Evolutionary conservation across 106 monocot species (phyloP), one percentile per base, ranked within the genome.

Genomic region (Platanthera zijinensis): DNA sequence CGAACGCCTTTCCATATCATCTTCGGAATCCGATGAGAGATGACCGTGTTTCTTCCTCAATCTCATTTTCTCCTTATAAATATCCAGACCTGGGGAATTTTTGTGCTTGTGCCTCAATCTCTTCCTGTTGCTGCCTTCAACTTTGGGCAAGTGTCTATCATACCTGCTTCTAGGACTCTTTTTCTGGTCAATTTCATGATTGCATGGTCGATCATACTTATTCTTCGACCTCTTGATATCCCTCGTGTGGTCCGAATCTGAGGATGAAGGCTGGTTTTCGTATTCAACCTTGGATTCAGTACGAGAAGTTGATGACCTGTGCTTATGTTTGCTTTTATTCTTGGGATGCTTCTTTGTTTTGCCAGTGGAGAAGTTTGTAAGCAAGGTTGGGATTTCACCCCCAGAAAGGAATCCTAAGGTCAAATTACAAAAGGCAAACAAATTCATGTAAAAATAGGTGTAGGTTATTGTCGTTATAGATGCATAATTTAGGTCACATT

Each of bases 371-470:
- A 93, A 87, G 68, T 81, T 83, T 21, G 85, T 78, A 57, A 96
- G 85, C 13, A 93, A 80, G 18, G 80, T 74, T 73, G 93, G 93
- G 67, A 96, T 96, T 22, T 80, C 90, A 71, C 87, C 90, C 17
- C 92, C 90, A 75, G 84, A 74, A 10, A 96, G 78, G 83, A 96
- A 96, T 49, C 96, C 96, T 96, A 77, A 54, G 51, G 77, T 39
- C 2, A 39, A 39, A 39, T 39, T 39, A 39, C 39, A 39, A 39
- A 39, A 39, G 39, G 67, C 53, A 45, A 62, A 7, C 7, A 5
- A 48, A 53, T 7, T 53, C 53, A 10, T 53, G 74, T 25, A 21
- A 68, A 14, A 50, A 59, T 25, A 54, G 12, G 68, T 71, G 59
- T 28, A 12, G 39, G 17, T 12, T 11, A n/a, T 21, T 53, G 39